phyloP scores from a whole-genome alignment of 805 yeast genomes.

The Teunomyces kruisii region DNA sequence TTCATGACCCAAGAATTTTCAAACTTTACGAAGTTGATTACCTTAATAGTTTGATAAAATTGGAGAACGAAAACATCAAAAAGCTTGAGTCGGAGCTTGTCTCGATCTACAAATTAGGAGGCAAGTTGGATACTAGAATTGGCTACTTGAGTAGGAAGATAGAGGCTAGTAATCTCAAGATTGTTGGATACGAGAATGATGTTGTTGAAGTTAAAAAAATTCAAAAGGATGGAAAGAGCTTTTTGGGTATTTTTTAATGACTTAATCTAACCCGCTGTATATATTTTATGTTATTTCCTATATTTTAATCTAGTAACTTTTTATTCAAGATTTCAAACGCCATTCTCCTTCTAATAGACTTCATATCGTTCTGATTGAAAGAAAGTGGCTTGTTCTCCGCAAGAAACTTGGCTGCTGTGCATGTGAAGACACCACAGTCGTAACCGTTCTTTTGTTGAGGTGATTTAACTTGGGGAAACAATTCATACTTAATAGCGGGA shows the following conservation, averaged over 20 bases:
- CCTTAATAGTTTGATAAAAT: constrained; percentile 50
- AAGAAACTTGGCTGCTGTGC: constrained; percentile 69
- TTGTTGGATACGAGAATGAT: constrained; percentile 28
- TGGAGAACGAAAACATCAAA: constrained; percentile 62
- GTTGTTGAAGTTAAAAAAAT: constrained; percentile 20
- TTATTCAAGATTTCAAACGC: constrained; percentile 54
- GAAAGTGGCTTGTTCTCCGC: constrained; percentile 49
- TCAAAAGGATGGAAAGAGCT: constrained; percentile 1
- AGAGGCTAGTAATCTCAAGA: constrained; percentile 51
- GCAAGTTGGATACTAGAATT: constrained; percentile 61
- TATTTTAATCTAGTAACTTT: constrained; percentile 22
- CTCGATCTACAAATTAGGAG: constrained; percentile 52
- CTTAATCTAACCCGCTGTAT: neutral
- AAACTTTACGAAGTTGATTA: constrained; percentile 66
- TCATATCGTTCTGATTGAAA: constrained; percentile 72
- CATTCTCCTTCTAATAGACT: constrained; percentile 63
- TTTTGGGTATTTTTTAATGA: neutral
- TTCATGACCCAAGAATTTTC: constrained; percentile 53
- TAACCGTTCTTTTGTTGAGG: constrained; percentile 89
- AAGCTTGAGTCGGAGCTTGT: constrained; percentile 71
- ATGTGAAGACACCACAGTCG: constrained; percentile 94
- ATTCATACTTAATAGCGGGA: constrained; percentile 17
- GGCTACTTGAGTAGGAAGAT: constrained; percentile 69
- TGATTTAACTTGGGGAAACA: constrained; percentile 34
- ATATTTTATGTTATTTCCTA: neutral